Base-by-base conservation (phyloP, 768 basidiomycete genomes). In the Russula sp. region DNA sequence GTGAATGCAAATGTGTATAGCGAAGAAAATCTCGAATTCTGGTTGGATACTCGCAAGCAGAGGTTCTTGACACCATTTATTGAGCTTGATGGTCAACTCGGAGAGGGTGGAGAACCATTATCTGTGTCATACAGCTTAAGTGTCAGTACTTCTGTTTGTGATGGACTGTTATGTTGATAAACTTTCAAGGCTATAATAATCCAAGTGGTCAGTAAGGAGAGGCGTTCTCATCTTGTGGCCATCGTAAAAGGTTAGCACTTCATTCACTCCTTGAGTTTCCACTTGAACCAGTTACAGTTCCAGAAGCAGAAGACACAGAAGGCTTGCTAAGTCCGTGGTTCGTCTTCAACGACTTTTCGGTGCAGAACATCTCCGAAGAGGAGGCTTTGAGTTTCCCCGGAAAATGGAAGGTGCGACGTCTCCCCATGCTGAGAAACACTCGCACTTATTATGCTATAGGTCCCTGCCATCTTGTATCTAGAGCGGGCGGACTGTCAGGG, bases 261-360 rank as follows among this genome's bases (percentile, higher is more conserved):
- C 36, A 20, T 29, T 34, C 42, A 46, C 52, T 2, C 42, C 41
- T 39, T 1, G 46, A 47, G 38, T 18, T 45, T 20, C 13, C 41
- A 14, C 14, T 32, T 45, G 59, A 62, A 58, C 22, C 1, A 20
- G 54, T 51, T 8, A 47, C 64, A 93, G 90, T 94, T 42, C 90
- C 90, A 0, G 84, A 87, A 59, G 82, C 82, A 1, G 85, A 86
- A 69, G 13, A 48, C 22, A 35, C 16, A 7, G 72, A 69, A 8
- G 46, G 45, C 45, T 61, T 29, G 69, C 75, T 66, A 25, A 85
- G 83, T 57, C 83, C 84, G 1, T 99, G 97, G 97, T 88, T 88
- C 68, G 73, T 98, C 58, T 98, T 98, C 83, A 99, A 99, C 69
- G 97, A 99, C 70, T 99, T 99, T 69, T 79, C 86, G 1, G 97